Base-by-base conservation (phyloP, 768 basidiomycete species). In the Phylloporus sp. region DNA sequence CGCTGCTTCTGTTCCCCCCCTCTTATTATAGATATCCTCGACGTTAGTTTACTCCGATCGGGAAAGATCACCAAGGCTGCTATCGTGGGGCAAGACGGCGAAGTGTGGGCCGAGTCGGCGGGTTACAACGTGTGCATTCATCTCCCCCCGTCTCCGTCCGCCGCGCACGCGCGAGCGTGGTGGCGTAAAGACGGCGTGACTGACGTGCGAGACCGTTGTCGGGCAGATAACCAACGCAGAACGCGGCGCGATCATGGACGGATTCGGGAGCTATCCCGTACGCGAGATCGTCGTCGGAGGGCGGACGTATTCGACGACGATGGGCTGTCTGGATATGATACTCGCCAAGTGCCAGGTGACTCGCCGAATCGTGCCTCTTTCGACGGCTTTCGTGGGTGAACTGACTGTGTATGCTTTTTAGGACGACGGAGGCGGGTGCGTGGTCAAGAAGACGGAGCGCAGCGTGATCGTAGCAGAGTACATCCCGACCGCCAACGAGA, bases 41-140 rank as follows among this genome's bases (percentile, higher is more conserved):
- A 93, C 65, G 72, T 70, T 60, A 81, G 89, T 65, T 80, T 94
- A 46, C 65, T 94, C 57, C 86, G 80, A 28, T 82, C 70, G 51
- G 81, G 79, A 55, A 88, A 81, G 69, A 70, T 95, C 61, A n/a
- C 70, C 21, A 76, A 78, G 58, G 92, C 90, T 31, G 90, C 90
- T 5, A 65, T 65, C 57, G 49, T 65, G 14, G 65, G 63, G 3
- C 52, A 57, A 45, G 63, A 65, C 29, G 59, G 61, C 21, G 61
- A 63, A 36, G 44, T 65, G 18, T 65, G 63, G 64, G 65, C 65
- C n/a, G 55, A 60, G 42, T 67, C 64, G 4, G 39, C 55, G 17
- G 55, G 39, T 17, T 58, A 56, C 50, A 58, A 56, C 53, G 53
- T 61, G 54, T 58, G 63, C 49, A 50, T 40, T 36, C 43, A 17